A percentile compares a stretch with the other conserved stretches of the same genome.
Conservation (phyloP, 2,329 filamentous ascomycete species). For the Epichloe glyceriae region DNA sequence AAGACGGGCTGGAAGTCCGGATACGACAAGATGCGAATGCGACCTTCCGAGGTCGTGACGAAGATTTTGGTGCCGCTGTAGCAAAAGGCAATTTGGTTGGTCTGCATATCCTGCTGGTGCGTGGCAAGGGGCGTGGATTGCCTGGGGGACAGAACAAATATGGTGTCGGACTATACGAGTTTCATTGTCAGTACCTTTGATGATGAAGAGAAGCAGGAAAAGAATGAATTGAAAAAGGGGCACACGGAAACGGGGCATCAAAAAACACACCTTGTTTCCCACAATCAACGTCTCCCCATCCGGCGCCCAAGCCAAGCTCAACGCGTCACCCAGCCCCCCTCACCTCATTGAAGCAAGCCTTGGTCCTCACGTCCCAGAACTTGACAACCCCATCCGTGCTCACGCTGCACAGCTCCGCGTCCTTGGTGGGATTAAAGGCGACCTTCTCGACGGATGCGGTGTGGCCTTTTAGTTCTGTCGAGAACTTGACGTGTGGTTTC, state of each 20-base stretch:
- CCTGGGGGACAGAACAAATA: slow-evolving; percentile 50
- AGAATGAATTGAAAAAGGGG: neutral
- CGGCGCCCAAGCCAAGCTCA: slow-evolving; percentile 62
- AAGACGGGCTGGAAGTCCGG: slow-evolving; percentile 47
- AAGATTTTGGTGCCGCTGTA: slow-evolving; percentile 61
- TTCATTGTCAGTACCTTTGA: neutral
- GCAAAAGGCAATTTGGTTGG: slow-evolving; percentile 62
- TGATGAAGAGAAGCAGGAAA: neutral
- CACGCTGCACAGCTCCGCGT: slow-evolving; percentile 64
- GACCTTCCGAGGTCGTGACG: slow-evolving; percentile 58
- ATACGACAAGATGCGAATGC: slow-evolving; percentile 56
- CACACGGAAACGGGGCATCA: neutral
- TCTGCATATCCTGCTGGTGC: slow-evolving; percentile 49
- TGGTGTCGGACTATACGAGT: slow-evolving; percentile 39
- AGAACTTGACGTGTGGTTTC: slow-evolving; percentile 57
- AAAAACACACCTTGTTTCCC: slow-evolving; percentile 50
- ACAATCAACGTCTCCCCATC: slow-evolving; percentile 58
- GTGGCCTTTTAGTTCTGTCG: slow-evolving; percentile 62
- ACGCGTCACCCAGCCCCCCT: slow-evolving; percentile 52
- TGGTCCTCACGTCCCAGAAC: slow-evolving; percentile 70
- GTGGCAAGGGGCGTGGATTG: slow-evolving; percentile 41
- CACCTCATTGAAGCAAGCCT: slow-evolving; percentile 56
- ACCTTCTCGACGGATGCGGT: slow-evolving; percentile 57
- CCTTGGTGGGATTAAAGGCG: slow-evolving; percentile 64
- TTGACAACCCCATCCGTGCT: slow-evolving; percentile 62